Conservation (phyloP, 2,329 filamentous ascomycete species). For the Microdochium bolleyi region DNA sequence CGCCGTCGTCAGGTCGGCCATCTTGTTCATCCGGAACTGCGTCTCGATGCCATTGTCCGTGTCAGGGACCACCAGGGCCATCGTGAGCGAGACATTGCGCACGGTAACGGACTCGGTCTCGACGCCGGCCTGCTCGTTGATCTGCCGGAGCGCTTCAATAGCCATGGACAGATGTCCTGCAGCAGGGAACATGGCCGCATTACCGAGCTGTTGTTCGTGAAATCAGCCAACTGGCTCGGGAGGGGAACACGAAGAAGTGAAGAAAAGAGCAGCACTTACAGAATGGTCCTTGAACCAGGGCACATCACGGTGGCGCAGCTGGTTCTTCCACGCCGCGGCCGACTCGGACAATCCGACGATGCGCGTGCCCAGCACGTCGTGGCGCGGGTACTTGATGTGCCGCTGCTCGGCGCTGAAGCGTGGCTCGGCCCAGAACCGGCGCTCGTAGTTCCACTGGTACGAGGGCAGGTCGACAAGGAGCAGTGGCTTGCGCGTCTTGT, state of each 20-base stretch:
- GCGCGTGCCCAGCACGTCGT: slow-evolving; percentile 12
- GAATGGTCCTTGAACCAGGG: slow-evolving; percentile 28
- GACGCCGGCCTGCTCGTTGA: neutral
- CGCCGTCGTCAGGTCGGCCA: neutral
- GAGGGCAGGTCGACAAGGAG: slow-evolving; percentile 16
- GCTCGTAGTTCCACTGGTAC: slow-evolving; percentile 19
- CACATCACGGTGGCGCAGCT: slow-evolving; percentile 21
- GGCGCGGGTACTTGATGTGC: slow-evolving; percentile 8
- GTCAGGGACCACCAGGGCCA: slow-evolving; percentile 13
- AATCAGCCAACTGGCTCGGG: neutral
- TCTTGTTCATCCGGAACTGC: neutral
- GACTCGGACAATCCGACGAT: slow-evolving; percentile 3
- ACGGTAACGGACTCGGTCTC: slow-evolving; percentile 3
- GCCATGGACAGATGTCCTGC: slow-evolving; percentile 27
- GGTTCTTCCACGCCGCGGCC: slow-evolving; percentile 21
- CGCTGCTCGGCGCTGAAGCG: slow-evolving; percentile 16
- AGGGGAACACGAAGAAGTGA: neutral
- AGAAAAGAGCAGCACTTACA: slow-evolving; percentile 2
- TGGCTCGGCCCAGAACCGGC: slow-evolving; percentile 12
- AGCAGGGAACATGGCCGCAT: slow-evolving; percentile 22
- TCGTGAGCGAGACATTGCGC: slow-evolving; percentile 13
- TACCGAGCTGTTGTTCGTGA: slow-evolving; percentile 7
- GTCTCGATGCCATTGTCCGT: slow-evolving; percentile 11
- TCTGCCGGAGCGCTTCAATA: slow-evolving; percentile 24
- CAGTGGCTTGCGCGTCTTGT: neutral